Percentiles rank a stretch among this genome's conserved stretches.
These are phyloP conservation scores for Pythium monospermum DNA, from an alignment of 352 stramenopile genomes.

Conservation along the genomic window DNA sequence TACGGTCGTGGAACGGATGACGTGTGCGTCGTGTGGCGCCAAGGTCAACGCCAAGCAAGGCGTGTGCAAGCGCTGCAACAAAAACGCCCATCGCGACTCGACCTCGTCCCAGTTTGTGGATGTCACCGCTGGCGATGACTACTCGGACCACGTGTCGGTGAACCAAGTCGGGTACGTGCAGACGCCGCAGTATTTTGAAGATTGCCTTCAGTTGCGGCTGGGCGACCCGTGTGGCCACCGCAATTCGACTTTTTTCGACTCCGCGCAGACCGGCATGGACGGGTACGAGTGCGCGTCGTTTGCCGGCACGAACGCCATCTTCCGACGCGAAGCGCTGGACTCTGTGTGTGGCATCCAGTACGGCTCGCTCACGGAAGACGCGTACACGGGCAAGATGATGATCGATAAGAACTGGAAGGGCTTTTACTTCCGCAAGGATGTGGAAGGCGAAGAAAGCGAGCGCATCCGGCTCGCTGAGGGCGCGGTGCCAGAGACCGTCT, in stretches of 20 bases:
- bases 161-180: slow-evolving; percentile 41
- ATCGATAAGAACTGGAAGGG: slow-evolving; percentile 38
- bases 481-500: slow-evolving; percentile 35
- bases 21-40: slow-evolving; percentile 30
- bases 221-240: slow-evolving; percentile 36
- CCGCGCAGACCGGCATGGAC: slow-evolving; percentile 37
- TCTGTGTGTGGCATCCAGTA: slow-evolving; percentile 47
- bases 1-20: slow-evolving; percentile 26
- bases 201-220: slow-evolving; percentile 37
- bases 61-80: slow-evolving; percentile 25
- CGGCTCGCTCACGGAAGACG: slow-evolving; percentile 48
- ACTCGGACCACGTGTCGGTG: slow-evolving; percentile 35
- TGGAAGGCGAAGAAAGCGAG: slow-evolving; percentile 34
- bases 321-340: slow-evolving; percentile 42
- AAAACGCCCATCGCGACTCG: slow-evolving; percentile 26
- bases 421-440: slow-evolving; percentile 47
- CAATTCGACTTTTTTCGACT: slow-evolving; percentile 44
- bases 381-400: slow-evolving; percentile 33
- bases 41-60: slow-evolving; percentile 26
- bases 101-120: slow-evolving; percentile 15
- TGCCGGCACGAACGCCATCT: slow-evolving; percentile 49
- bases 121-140: slow-evolving; percentile 19
- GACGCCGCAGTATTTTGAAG: slow-evolving; percentile 42
- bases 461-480: slow-evolving; percentile 39
- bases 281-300: slow-evolving; percentile 42